Conservation (phyloP, 148 eudicot genomes). For the Hydrangea macrophylla region DNA sequence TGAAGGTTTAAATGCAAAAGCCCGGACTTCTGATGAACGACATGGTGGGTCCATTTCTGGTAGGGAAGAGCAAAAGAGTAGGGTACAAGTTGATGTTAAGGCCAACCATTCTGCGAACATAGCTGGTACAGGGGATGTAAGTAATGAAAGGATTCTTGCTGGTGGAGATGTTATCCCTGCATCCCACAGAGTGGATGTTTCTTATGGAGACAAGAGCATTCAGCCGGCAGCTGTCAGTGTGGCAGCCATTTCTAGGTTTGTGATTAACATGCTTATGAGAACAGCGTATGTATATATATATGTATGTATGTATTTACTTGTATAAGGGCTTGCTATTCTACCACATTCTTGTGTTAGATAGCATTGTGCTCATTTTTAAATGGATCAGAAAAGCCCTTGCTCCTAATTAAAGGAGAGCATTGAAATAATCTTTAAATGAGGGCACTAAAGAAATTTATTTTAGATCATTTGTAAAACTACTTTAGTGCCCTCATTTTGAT, state of each 20-base stretch:
- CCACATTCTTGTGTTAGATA: too few relatives aligned
- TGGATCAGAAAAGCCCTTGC: too few relatives aligned
- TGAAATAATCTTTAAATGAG: too few relatives aligned
- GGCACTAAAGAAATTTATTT: too few relatives aligned
- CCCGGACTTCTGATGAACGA: constrained; percentile 57
- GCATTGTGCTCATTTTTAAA: too few relatives aligned
- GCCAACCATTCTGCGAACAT: constrained; percentile 22
- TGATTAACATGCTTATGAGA: constrained; percentile 12
- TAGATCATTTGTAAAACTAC: too few relatives aligned
- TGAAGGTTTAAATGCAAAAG: constrained; percentile 83
- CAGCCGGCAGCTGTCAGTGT: constrained; percentile 29
- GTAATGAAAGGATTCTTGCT: constrained; percentile 33
- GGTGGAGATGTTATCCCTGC: constrained; percentile 38
- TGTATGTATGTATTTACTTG: too few relatives aligned
- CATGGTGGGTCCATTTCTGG: constrained; percentile 27
- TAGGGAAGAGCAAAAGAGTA: constrained; percentile 33
- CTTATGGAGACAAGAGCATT: constrained; percentile 30
- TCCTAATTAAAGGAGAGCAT: too few relatives aligned
- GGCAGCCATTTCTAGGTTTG: constrained; percentile 52
- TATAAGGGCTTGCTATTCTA: too few relatives aligned
- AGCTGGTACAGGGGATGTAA: constrained; percentile 24
- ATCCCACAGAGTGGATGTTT: constrained; percentile 26
- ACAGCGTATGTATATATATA: background rate
- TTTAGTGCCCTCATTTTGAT: too few relatives aligned
- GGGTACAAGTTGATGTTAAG: constrained; percentile 29